Evolutionary conservation across 169 alveolate species (phyloP).

Genomic region (Eimeria sp.): DNA sequence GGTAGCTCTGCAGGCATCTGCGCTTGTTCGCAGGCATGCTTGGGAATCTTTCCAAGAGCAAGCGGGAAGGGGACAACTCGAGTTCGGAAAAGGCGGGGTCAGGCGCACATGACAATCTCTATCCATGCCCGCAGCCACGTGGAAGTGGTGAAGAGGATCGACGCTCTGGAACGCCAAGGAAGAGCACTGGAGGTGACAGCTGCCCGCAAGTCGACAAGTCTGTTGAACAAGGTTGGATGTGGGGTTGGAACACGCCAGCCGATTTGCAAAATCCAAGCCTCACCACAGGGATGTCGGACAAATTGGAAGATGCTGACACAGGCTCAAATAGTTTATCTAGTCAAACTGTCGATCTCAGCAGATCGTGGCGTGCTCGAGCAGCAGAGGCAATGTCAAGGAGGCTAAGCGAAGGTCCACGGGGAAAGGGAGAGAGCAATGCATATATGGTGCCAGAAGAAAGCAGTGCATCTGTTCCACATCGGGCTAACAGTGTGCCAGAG

Average conservation of each 20-base stretch:
- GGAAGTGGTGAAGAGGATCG: conserved; percentile 17
- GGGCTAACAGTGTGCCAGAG: not conserved
- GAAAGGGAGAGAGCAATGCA: not conserved
- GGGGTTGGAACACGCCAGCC: conserved; percentile 44
- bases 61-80: not conserved
- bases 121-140: not conserved
- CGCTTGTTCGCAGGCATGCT: conserved; percentile 16
- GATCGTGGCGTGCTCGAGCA: conserved; percentile 69
- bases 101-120: not conserved
- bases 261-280: not conserved
- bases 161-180: not conserved
- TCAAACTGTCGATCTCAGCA: conserved; percentile 9
- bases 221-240: conserved; percentile 58
- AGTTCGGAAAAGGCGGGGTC: not conserved
- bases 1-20: not conserved
- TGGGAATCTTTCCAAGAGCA: not conserved
- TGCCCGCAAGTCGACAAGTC: not conserved
- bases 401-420: conserved; percentile 14
- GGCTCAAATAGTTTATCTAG: not conserved
- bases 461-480: not conserved
- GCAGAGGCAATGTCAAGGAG: conserved; percentile 54
- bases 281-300: not conserved
- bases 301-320: not conserved
- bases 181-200: not conserved
- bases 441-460: not conserved